Evolutionary conservation across 345 rosid species (phyloP).

Genomic region (Leavenworthia alabamica): DNA sequence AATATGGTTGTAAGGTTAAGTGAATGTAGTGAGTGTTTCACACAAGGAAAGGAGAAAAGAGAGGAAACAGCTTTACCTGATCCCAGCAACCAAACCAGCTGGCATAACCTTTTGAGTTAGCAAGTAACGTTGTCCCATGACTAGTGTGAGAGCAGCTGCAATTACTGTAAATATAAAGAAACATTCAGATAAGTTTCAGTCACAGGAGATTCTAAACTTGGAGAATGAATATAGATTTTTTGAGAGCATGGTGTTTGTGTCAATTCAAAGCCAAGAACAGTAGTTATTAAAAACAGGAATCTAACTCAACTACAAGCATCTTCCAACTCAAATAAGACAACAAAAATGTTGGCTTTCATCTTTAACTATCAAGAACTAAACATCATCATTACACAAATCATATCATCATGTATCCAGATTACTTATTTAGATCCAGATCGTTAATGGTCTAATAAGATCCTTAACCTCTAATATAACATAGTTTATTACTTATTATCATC

Average conservation of each 20-base stretch:
- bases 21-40: neutral
- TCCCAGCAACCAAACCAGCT: conserved; percentile 78
- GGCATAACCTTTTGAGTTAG: conserved; percentile 92
- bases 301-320: conserved; percentile 3
- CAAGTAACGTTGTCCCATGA: conserved; percentile 85
- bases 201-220: neutral
- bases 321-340: conserved; percentile 3
- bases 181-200: conserved; percentile 5
- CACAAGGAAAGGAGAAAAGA: neutral
- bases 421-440: conserved; percentile 8
- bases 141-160: conserved; percentile 59
- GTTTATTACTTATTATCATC: neutral
- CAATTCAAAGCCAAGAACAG: conserved; percentile 4
- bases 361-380: neutral
- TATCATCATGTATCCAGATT: too few species aligned
- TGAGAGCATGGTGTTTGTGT: neutral
- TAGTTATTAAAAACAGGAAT: neutral
- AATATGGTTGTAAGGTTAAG: neutral
- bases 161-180: conserved; percentile 40
- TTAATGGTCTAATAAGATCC: neutral
- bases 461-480: conserved; percentile 1
- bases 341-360: neutral
- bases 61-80: conserved; percentile 43
- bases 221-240: neutral
- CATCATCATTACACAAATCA: neutral